Evolutionary conservation across 2,329 filamentous ascomycete species (phyloP).

Genomic region (Trichophyton mentagrophytes): DNA sequence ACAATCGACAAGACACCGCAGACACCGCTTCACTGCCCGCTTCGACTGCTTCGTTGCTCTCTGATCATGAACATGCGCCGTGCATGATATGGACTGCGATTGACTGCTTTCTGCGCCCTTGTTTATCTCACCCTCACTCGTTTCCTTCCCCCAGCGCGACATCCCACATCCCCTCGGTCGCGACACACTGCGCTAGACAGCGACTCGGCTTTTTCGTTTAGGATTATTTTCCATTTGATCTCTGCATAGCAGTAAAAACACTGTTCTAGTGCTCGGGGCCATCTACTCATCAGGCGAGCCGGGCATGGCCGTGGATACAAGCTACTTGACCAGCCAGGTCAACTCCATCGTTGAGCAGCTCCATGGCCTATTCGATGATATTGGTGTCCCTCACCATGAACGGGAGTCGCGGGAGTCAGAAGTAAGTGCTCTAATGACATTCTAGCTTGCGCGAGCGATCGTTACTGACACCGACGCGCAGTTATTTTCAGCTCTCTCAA

Average conservation of each 20-base stretch:
- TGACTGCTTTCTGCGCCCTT: conserved; percentile 5
- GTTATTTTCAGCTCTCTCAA: conserved; percentile 85
- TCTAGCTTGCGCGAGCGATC: neutral
- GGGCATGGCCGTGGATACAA: conserved; percentile 61
- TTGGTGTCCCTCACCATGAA: conserved; percentile 87
- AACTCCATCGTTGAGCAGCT: conserved; percentile 86
- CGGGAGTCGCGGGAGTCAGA: conserved; percentile 80
- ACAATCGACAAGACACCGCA: neutral
- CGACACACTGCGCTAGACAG: neutral
- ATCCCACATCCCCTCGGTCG: neutral
- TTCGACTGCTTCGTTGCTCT: neutral
- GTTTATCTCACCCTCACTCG: conserved; percentile 2
- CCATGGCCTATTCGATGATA: conserved; percentile 92
- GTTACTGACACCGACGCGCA: conserved; percentile 26
- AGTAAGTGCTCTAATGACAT: conserved; percentile 41
- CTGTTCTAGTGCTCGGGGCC: neutral
- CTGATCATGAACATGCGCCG: conserved; percentile 7
- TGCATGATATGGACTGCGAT: conserved; percentile 7
- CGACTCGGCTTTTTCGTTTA: neutral
- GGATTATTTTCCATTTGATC: too few species aligned
- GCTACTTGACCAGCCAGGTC: conserved; percentile 88
- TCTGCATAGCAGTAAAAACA: neutral
- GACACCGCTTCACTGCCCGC: neutral
- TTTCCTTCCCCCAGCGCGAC: neutral
- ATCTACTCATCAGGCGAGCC: neutral